Evolutionary conservation across 805 yeast genomes (phyloP).

Genomic region (Yamadazyma takamatsuzukensis): DNA sequence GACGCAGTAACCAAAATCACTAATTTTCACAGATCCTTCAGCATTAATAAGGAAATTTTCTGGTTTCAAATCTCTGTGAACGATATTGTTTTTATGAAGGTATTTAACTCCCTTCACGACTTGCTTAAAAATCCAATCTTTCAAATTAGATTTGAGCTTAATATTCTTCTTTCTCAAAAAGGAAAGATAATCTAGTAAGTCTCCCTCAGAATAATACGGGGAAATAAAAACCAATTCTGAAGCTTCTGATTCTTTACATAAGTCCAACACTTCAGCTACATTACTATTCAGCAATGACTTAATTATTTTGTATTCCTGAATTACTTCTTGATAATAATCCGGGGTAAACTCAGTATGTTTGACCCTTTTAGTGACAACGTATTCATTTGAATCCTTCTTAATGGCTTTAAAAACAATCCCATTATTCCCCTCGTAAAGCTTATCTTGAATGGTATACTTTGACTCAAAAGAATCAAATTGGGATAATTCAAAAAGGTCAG

Average conservation of each 20-base stretch:
- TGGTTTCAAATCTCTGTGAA: constrained; percentile 53
- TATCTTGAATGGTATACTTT: constrained; percentile 14
- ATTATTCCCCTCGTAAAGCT: constrained; percentile 43
- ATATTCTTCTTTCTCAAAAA: constrained; percentile 33
- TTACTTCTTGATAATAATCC: constrained; percentile 19
- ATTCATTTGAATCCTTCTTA: constrained; percentile 15
- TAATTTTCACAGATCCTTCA: constrained; percentile 41
- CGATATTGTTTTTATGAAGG: constrained; percentile 40
- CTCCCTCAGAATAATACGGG: constrained; percentile 46
- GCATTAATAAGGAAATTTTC: constrained; percentile 48
- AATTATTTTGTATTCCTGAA: constrained; percentile 28
- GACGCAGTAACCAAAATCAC: constrained; percentile 52
- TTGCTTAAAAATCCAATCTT: constrained; percentile 46
- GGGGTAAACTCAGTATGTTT: constrained; percentile 16
- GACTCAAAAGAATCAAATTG: neutral
- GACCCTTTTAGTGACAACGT: constrained; percentile 29
- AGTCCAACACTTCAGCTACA: constrained; percentile 24
- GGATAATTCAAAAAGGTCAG: too few species aligned
- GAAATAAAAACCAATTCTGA: constrained; percentile 32
- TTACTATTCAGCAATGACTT: constrained; percentile 24
- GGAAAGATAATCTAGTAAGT: constrained; percentile 42
- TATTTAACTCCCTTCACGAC: constrained; percentile 42
- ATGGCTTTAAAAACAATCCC: constrained; percentile 34
- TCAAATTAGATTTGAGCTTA: constrained; percentile 27
- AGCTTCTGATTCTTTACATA: constrained; percentile 13